Base-by-base conservation (phyloP, 192 early-diverging fungal species). In the Dissophora globulifera region DNA sequence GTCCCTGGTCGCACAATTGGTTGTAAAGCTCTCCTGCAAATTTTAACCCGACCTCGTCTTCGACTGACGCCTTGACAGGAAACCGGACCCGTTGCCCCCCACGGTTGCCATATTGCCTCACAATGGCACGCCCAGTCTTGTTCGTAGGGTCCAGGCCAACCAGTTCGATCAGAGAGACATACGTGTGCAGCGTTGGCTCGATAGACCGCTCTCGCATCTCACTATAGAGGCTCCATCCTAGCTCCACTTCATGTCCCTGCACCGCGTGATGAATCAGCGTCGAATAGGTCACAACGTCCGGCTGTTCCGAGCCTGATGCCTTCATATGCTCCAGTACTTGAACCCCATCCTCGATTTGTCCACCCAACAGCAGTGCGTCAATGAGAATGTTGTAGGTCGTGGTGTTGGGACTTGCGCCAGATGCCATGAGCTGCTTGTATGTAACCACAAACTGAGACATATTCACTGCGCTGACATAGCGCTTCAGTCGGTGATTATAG, bases 1-100 rank as follows among this genome's bases (percentile, higher is more conserved):
- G 26, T 17, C 72, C 63, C 40, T 76, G 63, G 45, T 48, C 40
- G 25, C 62, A 76, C 20, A 76, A 58, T 32, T 76, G 72, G 26
- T 67, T 65, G 20, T 76, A 76, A 0, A 76, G 11, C 1, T 19
- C 29, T 2, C 33, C 30, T 1, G 72, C 72, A 50, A 76, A 76
- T 19, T 61, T 61, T 12, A 76, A 30, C 16, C 72, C 72, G 22
- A 67, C 35, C 11, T 16, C 16, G 4, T 76, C 63, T 46, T 76
- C 72, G 12, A 65, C 16, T 6, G 17, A 13, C 6, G 52, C 0
- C n/a, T 55, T 59, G 57, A 76, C 30, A 4, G 62, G 51, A 30
- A 67, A 67, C 0, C 62, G 57, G 25, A 76, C 17, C 17, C 32
- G 20, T 4, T 49, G 40, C 3, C 31, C 16, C 27, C 62, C 62